Evolutionary conservation across 2,329 filamentous ascomycete species (phyloP), one percentile per base, ranked within the genome.

Genomic region (Cytospora piceicola): DNA sequence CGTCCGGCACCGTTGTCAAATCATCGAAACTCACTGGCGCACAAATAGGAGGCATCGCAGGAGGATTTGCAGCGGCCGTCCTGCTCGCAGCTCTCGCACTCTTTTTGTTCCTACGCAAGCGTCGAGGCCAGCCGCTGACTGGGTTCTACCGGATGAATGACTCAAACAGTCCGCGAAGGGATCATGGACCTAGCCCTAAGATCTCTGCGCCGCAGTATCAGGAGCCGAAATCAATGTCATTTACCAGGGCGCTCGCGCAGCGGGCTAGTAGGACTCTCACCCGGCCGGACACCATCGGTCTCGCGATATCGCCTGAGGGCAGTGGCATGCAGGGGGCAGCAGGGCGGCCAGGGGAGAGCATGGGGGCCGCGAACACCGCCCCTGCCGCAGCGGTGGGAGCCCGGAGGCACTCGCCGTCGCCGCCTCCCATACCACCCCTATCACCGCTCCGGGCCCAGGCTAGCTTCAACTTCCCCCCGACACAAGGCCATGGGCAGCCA

Each of bases 1-100:
- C 52, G n/a, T 22, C 51, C 15, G 17, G 15, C 36, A 30, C 58
- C 4, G 42, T 64, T 51, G 54, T 57, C 17, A 53, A 36, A 12
- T 27, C 58, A 36, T n/a, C 64, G 62, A 34, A 24, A 20, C 73
- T 79, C 17, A 77, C 68, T 34, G 77, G 77, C 8, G 76, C 75
- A 4, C 83, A 88, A 68, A 80, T 89, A 56, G 82, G 81, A 22
- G 88, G 87, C 8, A 87, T 90, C 66, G 78, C 82, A 1, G 77
- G 87, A 4, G 88, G 85, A 7, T 78, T 81, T 14, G 79, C 81
- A 5, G 83, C 82, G 5, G 81, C 81, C 1, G 76, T 82, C 4
- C 74, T 80, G 5, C 70, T 89, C 22, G 82, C 80, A 7, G 71
- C 86, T 5, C 72, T 84, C 4, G 66, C 63, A 3, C 15, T 65